Conservation (phyloP, 352 stramenopile species). For the Pythium rishiriense region DNA sequence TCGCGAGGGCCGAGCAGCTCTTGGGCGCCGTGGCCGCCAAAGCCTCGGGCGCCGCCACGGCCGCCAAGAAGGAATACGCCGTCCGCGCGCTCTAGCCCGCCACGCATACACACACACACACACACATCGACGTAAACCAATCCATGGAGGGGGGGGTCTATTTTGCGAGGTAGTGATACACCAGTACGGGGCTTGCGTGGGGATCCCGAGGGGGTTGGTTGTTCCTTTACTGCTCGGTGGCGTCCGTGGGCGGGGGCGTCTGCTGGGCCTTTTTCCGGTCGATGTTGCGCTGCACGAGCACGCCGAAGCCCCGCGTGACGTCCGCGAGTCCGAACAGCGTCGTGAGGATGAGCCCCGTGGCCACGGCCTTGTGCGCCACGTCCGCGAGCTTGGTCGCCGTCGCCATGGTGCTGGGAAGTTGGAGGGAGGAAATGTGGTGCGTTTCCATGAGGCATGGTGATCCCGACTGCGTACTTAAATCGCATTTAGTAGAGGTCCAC, state of each 20-base stretch:
- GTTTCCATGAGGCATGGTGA: slow-evolving; percentile 14
- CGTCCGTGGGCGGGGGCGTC: not conserved
- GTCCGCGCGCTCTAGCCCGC: slow-evolving; percentile 62
- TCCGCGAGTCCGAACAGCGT: slow-evolving; percentile 70
- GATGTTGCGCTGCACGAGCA: slow-evolving; percentile 81
- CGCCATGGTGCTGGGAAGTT: slow-evolving; percentile 21
- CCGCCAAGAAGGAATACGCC: slow-evolving; percentile 69
- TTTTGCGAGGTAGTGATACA: slow-evolving; percentile 18
- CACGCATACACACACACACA: too few relatives aligned
- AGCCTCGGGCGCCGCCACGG: slow-evolving; percentile 33
- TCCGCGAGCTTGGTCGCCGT: slow-evolving; percentile 57
- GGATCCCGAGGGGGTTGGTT: too few relatives aligned
- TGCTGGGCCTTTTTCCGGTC: slow-evolving; percentile 41
- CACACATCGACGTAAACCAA: too few relatives aligned
- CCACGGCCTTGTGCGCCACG: slow-evolving; percentile 81
- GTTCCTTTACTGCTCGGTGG: slow-evolving; percentile 4
- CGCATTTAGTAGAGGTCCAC: slow-evolving; percentile 3
- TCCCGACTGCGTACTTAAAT: not conserved
- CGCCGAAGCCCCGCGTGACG: slow-evolving; percentile 75
- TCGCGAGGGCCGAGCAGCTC: slow-evolving; percentile 40
- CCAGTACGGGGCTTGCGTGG: too few relatives aligned
- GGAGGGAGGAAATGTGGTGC: not conserved
- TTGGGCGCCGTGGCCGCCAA: slow-evolving; percentile 41
- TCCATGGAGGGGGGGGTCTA: slow-evolving; percentile 3
- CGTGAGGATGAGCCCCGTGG: slow-evolving; percentile 68